phyloP scores from a whole-genome alignment of 345 rosid species.

The Eucalyptus cloeziana region DNA sequence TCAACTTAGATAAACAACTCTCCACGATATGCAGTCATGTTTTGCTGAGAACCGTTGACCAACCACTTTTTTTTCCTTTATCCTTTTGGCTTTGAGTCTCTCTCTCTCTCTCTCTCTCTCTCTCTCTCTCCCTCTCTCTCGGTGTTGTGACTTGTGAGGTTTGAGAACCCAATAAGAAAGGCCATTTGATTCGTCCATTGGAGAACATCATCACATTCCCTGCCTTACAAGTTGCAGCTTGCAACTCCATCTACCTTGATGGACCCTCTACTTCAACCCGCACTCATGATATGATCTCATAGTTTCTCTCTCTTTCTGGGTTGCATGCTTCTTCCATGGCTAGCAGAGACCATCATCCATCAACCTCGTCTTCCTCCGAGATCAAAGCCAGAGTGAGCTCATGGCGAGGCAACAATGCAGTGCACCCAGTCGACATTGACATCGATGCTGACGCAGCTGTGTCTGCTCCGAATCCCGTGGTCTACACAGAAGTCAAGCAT shows the following conservation, averaged over 20 bases:
- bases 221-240: neutral
- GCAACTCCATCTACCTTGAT: neutral
- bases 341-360: neutral
- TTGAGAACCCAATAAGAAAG: neutral
- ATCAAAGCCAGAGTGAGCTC: constrained; percentile 28
- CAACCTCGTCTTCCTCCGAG: neutral
- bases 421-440: constrained; percentile 42
- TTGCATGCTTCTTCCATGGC: neutral
- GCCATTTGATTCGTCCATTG: neutral
- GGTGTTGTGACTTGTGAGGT: neutral
- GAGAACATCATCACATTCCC: neutral
- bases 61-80: neutral
- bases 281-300: neutral
- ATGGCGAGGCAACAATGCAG: constrained; percentile 9
- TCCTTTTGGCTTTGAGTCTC: neutral
- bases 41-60: neutral
- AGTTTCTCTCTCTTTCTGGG: neutral
- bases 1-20: neutral
- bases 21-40: neutral
- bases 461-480: constrained; percentile 9
- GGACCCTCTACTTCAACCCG: neutral
- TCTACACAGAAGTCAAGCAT: constrained; percentile 35
- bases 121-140: neutral
- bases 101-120: neutral
- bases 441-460: neutral